Conservation (phyloP, 768 basidiomycete species). For the Kwoniella dejecticola region DNA sequence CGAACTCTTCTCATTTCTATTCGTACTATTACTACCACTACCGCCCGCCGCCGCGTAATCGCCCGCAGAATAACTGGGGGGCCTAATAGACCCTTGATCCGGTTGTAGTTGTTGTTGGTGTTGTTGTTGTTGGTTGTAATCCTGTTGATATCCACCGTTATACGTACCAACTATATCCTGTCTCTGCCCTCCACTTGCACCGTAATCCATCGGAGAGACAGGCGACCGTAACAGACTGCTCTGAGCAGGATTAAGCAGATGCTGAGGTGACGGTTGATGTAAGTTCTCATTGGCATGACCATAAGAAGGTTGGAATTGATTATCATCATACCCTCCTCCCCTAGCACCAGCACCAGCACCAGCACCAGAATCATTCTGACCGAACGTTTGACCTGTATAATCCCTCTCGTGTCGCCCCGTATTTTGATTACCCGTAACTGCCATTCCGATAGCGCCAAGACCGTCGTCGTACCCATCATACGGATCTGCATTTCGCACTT, state of each 20-base stretch:
- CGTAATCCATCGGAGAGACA: neutral
- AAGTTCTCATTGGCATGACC: neutral
- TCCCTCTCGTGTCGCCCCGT: slow-evolving; percentile 29
- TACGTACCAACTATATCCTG: neutral
- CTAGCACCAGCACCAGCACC: neutral
- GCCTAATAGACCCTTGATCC: slow-evolving; percentile 7
- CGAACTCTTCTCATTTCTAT: slow-evolving; percentile 17
- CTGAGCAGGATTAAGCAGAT: slow-evolving; percentile 21
- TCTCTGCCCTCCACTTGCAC: too few species aligned
- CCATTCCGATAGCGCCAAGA: slow-evolving; percentile 38
- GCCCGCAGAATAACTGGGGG: slow-evolving; percentile 23
- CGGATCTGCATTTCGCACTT: slow-evolving; percentile 23
- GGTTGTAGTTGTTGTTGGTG: neutral
- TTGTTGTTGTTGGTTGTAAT: too few species aligned
- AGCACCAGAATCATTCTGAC: neutral
- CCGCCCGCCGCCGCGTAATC: slow-evolving; percentile 1
- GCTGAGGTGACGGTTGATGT: slow-evolving; percentile 27
- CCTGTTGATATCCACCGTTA: slow-evolving; percentile 3
- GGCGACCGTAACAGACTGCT: slow-evolving; percentile 24
- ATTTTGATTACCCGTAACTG: slow-evolving; percentile 14
- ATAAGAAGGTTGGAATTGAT: slow-evolving; percentile 13
- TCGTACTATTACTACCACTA: neutral
- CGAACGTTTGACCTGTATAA: slow-evolving; percentile 33
- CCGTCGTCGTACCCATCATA: slow-evolving; percentile 47
- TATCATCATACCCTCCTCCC: slow-evolving; percentile 17